These are phyloP conservation scores for Anthoceros angustus DNA, from an alignment of 225 moss, liverwort and hornwort genomes.

Conservation along the genomic window DNA sequence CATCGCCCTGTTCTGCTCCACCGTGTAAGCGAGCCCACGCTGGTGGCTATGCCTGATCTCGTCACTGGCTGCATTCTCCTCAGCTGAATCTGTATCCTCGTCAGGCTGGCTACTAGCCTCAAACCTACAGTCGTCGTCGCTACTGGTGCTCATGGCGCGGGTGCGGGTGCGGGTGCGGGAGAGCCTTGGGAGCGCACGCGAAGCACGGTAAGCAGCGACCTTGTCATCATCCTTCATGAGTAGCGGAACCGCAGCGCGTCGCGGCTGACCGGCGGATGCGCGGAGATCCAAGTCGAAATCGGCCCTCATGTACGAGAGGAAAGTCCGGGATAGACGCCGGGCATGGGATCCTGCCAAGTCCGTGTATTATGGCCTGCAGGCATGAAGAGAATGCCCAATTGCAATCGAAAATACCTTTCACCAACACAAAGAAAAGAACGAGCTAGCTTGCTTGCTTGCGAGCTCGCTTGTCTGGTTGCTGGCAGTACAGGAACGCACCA, in stretches of 20 bases:
- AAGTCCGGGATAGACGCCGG: no score
- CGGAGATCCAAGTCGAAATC: background rate
- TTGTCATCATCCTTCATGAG: background rate
- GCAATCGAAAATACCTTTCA: no score
- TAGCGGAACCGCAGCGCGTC: background rate
- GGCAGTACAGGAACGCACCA: no score
- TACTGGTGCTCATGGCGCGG: background rate
- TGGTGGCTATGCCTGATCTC: background rate
- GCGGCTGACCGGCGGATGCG: background rate
- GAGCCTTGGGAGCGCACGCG: background rate
- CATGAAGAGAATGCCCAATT: no score
- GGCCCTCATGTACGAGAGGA: background rate
- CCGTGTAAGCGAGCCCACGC: background rate
- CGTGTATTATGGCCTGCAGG: no score
- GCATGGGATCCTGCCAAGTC: no score
- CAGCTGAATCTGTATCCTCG: constrained; percentile 3
- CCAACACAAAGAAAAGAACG: no score
- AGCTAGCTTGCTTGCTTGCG: no score
- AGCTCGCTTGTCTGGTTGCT: no score
- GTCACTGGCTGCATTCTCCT: background rate
- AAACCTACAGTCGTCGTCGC: background rate
- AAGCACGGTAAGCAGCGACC: background rate
- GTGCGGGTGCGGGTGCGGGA: background rate
- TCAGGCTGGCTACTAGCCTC: background rate
- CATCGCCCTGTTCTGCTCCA: background rate